These are phyloP conservation scores for Abortiporus biennis DNA, from an alignment of 1,284 basidiomycete genomes.

Conservation along the genomic window DNA sequence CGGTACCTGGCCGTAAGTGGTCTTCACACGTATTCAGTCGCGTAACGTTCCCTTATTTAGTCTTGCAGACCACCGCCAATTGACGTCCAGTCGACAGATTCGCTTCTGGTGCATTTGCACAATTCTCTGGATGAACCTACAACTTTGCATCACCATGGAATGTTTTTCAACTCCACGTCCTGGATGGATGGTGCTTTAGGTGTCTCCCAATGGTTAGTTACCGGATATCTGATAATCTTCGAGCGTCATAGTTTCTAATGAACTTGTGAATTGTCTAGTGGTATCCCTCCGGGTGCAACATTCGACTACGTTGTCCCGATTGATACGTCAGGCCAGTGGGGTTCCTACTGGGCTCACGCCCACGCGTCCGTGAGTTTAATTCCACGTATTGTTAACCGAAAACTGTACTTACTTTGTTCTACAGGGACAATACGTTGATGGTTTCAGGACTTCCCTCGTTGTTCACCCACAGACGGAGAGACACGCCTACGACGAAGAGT, in stretches of 20 bases:
- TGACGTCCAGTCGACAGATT: constrained; percentile 67
- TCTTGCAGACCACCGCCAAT: constrained; percentile 81
- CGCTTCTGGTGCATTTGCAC: constrained; percentile 66
- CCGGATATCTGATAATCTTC: background rate
- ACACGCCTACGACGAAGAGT: constrained; percentile 86
- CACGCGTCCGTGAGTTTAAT: constrained; percentile 44
- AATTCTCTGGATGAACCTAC: constrained; percentile 65
- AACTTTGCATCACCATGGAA: constrained; percentile 84
- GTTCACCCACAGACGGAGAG: constrained; percentile 62
- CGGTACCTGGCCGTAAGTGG: constrained; percentile 82
- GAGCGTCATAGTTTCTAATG: background rate
- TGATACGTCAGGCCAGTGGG: constrained; percentile 64
- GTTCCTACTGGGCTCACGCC: constrained; percentile 88
- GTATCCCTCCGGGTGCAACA: constrained; percentile 72
- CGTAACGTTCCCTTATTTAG: background rate
- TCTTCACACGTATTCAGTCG: background rate
- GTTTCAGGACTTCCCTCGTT: constrained; percentile 73
- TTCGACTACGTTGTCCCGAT: constrained; percentile 84
- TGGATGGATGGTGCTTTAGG: constrained; percentile 87
- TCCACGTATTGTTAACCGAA: background rate
- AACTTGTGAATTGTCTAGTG: constrained; percentile 37
- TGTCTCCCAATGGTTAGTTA: constrained; percentile 73
- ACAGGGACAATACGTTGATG: constrained; percentile 85
- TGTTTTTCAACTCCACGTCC: constrained; percentile 83
- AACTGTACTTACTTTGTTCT: constrained; percentile 10